Conservation (phyloP, 345 rosid genomes). For the Moricandia arvensis region DNA sequence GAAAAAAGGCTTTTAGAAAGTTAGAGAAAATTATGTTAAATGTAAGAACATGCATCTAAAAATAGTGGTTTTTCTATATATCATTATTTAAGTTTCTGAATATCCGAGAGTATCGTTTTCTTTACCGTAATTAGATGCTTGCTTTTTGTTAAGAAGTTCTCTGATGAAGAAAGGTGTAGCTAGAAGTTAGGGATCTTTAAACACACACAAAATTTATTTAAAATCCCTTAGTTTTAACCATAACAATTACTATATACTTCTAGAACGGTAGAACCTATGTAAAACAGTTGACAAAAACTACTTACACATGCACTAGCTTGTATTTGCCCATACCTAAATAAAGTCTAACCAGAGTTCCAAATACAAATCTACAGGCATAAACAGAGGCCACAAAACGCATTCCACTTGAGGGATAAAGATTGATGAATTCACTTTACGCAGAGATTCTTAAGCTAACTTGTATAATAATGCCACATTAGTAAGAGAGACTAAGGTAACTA, state of each 20-base stretch:
- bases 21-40: not conserved
- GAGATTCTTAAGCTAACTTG: slow-evolving; percentile 22
- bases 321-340: not conserved
- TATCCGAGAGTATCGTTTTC: slow-evolving; percentile 9
- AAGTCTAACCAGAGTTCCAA: not conserved
- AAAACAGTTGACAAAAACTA: not conserved
- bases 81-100: not conserved
- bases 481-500: not conserved
- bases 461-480: slow-evolving; percentile 20
- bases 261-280: not conserved
- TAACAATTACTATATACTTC: not conserved
- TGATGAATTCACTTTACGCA: slow-evolving; percentile 2
- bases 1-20: not conserved
- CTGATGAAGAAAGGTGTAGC: not conserved
- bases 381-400: not conserved
- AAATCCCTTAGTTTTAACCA: not conserved
- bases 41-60: slow-evolving; percentile 8
- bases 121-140: not conserved
- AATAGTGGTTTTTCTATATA: not conserved
- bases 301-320: slow-evolving; percentile 10
- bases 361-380: not conserved
- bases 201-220: not conserved
- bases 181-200: not conserved
- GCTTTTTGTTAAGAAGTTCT: not conserved
- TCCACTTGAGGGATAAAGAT: not conserved